A percentile compares a stretch with the other conserved stretches of the same genome.
phyloP scores from a whole-genome alignment of 208 protist species.

The Novymonas esmeraldas region DNA sequence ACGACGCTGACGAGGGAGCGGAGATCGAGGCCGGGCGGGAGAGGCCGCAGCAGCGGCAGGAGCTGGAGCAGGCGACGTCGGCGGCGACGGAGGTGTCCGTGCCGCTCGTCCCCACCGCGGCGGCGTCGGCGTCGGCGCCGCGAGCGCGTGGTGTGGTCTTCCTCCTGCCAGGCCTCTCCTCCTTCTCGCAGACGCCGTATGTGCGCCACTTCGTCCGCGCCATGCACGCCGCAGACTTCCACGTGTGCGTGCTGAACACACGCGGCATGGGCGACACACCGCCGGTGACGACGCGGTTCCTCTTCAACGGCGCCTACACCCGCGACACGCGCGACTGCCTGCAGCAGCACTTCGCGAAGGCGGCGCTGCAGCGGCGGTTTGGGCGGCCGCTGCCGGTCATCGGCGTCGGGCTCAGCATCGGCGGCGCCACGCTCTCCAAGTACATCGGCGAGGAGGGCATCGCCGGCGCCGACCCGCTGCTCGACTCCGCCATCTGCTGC shows the following conservation, averaged over 20 bases:
- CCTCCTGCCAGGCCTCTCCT: constrained; percentile 55
- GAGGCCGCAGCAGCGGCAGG: not conserved
- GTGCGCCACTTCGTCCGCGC: constrained; percentile 37
- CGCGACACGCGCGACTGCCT: constrained; percentile 52
- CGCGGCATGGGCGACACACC: constrained; percentile 52
- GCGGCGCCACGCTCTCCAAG: constrained; percentile 56
- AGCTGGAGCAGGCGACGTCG: too few relatives aligned
- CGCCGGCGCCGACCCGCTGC: constrained; percentile 24
- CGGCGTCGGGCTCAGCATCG: constrained; percentile 55
- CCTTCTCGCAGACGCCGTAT: constrained; percentile 47
- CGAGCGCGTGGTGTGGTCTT: constrained; percentile 44
- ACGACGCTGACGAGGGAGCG: too few relatives aligned
- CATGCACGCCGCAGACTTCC: constrained; percentile 35
- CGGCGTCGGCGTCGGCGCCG: not conserved
- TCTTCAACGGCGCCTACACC: constrained; percentile 62
- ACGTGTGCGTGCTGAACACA: constrained; percentile 56
- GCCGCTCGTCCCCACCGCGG: too few relatives aligned
- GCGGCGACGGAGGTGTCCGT: too few relatives aligned
- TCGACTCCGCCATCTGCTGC: constrained; percentile 48
- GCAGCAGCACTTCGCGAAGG: constrained; percentile 32
- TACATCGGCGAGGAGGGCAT: constrained; percentile 70
- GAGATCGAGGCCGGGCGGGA: too few relatives aligned
- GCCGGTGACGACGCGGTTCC: constrained; percentile 37
- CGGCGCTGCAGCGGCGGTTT: constrained; percentile 28
- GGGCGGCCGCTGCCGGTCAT: constrained; percentile 37